phyloP scores from a whole-genome alignment of 805 yeast species.

The Candida peoriensis region DNA sequence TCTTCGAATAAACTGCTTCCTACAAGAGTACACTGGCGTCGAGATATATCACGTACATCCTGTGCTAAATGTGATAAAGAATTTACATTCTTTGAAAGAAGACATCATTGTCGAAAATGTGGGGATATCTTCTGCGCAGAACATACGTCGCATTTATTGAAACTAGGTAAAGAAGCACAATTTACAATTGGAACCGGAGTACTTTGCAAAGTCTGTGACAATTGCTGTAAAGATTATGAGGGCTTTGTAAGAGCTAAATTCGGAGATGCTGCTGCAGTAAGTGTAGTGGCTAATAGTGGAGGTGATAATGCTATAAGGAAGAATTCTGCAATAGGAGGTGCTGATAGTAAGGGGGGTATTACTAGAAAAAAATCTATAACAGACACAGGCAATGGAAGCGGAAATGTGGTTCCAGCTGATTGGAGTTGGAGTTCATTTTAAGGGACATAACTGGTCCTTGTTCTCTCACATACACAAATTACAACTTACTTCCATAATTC shows the following conservation, averaged over 20 bases:
- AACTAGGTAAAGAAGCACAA: constrained; percentile 54
- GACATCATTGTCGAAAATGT: constrained; percentile 82
- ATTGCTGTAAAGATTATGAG: constrained; percentile 60
- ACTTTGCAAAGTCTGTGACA: constrained; percentile 64
- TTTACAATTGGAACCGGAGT: constrained; percentile 64
- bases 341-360: constrained; percentile 1
- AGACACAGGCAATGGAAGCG: constrained; percentile 20
- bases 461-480: too few species aligned
- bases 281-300: constrained; percentile 2
- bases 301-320: constrained; percentile 3
- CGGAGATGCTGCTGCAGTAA: too few species aligned
- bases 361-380: constrained; percentile 27
- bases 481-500: too few species aligned
- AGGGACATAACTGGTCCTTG: constrained; percentile 5
- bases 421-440: constrained; percentile 79
- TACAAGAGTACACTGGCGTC: constrained; percentile 65
- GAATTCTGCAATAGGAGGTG: too few species aligned
- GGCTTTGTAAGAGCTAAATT: constrained; percentile 32
- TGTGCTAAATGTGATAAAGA: constrained; percentile 65
- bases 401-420: constrained; percentile 52
- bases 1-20: constrained; percentile 10
- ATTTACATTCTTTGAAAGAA: constrained; percentile 74
- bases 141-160: constrained; percentile 54
- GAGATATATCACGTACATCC: constrained; percentile 57
- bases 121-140: constrained; percentile 75